Conservation (phyloP, 768 basidiomycete genomes). For the Lactarius psammicola region DNA sequence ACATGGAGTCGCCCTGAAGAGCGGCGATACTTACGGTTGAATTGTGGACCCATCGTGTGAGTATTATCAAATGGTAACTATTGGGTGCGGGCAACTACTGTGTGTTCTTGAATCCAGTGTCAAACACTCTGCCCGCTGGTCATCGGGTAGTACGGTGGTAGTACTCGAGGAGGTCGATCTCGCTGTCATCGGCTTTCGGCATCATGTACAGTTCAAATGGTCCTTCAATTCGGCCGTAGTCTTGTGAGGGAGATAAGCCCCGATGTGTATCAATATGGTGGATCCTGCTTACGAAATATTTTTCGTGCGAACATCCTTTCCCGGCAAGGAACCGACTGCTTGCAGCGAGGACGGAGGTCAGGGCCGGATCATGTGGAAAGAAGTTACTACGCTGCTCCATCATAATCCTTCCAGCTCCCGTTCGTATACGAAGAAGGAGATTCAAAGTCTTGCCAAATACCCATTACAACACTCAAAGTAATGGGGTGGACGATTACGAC, state of each 20-base stretch:
- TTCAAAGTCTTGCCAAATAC: background rate
- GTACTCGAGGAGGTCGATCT: slow-evolving; percentile 27
- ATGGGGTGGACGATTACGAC: background rate
- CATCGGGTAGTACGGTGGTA: slow-evolving; percentile 26
- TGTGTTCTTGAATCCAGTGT: slow-evolving; percentile 20
- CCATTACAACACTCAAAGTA: too few relatives aligned
- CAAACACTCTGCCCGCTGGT: slow-evolving; percentile 24
- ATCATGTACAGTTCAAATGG: slow-evolving; percentile 30
- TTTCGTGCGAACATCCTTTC: too few relatives aligned
- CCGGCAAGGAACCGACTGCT: too few relatives aligned
- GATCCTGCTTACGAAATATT: too few relatives aligned
- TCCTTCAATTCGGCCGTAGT: background rate
- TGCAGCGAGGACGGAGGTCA: too few relatives aligned
- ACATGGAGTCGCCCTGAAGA: slow-evolving; percentile 25
- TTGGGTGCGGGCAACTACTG: slow-evolving; percentile 23
- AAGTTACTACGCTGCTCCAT: background rate
- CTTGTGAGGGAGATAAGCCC: background rate
- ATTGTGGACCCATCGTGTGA: slow-evolving; percentile 17
- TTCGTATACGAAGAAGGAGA: background rate
- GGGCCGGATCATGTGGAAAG: too few relatives aligned
- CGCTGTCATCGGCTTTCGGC: slow-evolving; percentile 26
- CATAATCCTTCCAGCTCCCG: too few relatives aligned
- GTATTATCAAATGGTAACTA: background rate
- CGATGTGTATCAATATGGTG: background rate
- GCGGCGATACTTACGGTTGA: slow-evolving; percentile 24